These are phyloP conservation scores for Cardamine resedifolia DNA, from an alignment of 345 rosid genomes.

Conservation along the genomic window DNA sequence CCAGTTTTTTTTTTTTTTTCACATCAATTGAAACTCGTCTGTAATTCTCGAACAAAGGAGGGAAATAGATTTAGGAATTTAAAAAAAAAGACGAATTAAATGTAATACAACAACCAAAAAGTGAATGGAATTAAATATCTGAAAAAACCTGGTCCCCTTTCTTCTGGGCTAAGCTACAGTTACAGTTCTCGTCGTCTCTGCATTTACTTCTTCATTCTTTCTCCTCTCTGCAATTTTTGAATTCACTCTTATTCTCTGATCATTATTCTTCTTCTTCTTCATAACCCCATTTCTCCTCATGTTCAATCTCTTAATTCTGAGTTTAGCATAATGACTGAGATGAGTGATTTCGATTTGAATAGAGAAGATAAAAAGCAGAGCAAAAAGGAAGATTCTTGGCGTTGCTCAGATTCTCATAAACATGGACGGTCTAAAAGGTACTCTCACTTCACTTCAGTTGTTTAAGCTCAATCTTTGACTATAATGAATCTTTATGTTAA, in stretches of 20 bases:
- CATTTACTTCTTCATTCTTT: constrained; percentile 37
- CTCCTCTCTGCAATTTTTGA: constrained; percentile 29
- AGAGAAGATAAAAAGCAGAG: constrained; percentile 31
- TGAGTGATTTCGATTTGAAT: constrained; percentile 45
- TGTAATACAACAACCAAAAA: constrained; percentile 63
- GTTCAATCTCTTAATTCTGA: not conserved
- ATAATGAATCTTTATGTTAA: not conserved
- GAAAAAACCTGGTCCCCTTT: constrained; percentile 53
- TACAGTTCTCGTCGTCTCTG: constrained; percentile 8
- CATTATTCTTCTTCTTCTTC: constrained; percentile 20
- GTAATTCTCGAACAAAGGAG: not conserved
- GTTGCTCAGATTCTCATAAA: constrained; percentile 31
- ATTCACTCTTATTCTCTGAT: constrained; percentile 1
- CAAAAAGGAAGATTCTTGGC: constrained; percentile 34
- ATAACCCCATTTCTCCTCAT: not conserved
- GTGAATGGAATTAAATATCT: constrained; percentile 49
- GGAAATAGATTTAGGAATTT: not conserved
- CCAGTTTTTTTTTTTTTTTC: no score
- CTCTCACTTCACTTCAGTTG: not conserved
- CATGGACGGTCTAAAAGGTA: constrained; percentile 92
- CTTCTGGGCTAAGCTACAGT: constrained; percentile 30
- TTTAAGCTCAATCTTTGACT: constrained; percentile 2
- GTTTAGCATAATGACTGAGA: constrained; percentile 31
- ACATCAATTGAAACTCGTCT: no score
- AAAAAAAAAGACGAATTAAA: constrained; percentile 42